phyloP scores from a whole-genome alignment of 2,329 filamentous ascomycete species.

The Madurella fahalii region DNA sequence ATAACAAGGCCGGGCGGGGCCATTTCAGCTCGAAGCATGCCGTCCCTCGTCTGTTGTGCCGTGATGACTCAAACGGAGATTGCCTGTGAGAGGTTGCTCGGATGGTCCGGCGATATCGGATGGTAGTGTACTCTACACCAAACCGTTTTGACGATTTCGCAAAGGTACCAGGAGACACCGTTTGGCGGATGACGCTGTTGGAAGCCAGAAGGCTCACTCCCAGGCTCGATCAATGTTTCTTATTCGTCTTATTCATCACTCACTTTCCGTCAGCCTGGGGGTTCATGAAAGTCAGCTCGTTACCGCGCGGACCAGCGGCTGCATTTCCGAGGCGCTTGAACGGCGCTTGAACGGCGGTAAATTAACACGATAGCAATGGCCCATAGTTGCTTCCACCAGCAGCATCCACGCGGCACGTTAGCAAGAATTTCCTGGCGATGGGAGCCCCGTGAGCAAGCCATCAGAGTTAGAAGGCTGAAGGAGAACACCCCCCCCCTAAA shows the following conservation, averaged over 20 bases:
- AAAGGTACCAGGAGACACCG: not conserved
- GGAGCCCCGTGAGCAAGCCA: too few species aligned
- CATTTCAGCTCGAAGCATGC: constrained; percentile 1
- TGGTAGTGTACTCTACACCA: not conserved
- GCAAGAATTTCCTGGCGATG: not conserved
- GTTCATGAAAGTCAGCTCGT: not conserved
- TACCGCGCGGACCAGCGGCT: constrained; percentile 8
- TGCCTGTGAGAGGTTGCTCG: not conserved
- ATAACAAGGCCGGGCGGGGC: not conserved
- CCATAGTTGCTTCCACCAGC: not conserved
- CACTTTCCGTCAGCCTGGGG: too few species aligned
- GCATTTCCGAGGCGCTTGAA: not conserved
- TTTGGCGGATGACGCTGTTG: not conserved
- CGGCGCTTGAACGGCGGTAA: not conserved
- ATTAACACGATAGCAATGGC: not conserved
- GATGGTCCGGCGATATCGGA: constrained; percentile 20
- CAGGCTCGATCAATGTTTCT: not conserved
- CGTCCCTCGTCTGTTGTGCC: constrained; percentile 1
- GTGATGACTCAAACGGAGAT: constrained; percentile 20
- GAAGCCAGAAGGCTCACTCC: not conserved
- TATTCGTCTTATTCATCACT: too few species aligned
- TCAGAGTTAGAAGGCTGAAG: too few species aligned
- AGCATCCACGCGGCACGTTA: not conserved
- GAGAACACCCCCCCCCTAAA: too few species aligned
- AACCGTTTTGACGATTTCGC: too few species aligned